phyloP scores from a whole-genome alignment of 2,329 filamentous ascomycete species.

The Metarhizium anisopliae region DNA sequence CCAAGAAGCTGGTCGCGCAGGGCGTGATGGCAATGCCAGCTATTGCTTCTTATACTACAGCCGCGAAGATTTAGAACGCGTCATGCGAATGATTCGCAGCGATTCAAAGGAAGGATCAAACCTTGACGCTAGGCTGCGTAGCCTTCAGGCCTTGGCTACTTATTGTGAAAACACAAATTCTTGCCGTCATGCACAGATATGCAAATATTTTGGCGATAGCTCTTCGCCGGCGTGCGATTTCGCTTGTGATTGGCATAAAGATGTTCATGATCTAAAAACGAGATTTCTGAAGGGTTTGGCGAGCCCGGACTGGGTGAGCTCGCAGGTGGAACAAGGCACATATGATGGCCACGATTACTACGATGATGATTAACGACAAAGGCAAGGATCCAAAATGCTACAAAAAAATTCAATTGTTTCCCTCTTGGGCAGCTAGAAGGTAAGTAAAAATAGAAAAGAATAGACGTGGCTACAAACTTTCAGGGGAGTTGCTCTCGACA shows the following conservation, averaged over 20 bases:
- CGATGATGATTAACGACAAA: constrained; percentile 32
- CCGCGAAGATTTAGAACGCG: constrained; percentile 73
- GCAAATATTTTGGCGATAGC: constrained; percentile 66
- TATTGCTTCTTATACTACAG: constrained; percentile 89
- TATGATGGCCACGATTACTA: constrained; percentile 48
- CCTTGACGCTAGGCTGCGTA: constrained; percentile 47
- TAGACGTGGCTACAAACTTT: no score
- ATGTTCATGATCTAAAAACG: constrained; percentile 46
- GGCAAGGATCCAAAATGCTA: no score
- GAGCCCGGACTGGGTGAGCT: constrained; percentile 54
- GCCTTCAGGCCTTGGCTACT: constrained; percentile 58
- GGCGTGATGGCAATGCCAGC: constrained; percentile 78
- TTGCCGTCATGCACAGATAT: constrained; percentile 71
- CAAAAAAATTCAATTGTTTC: no score
- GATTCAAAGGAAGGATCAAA: constrained; percentile 30
- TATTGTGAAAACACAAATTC: constrained; percentile 71
- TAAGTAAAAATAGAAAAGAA: no score
- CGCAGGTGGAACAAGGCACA: constrained; percentile 49
- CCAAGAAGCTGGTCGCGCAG: constrained; percentile 87
- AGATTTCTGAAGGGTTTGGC: constrained; percentile 48
- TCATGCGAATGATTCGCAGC: constrained; percentile 46
- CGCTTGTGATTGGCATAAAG: constrained; percentile 74
- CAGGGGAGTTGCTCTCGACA: no score
- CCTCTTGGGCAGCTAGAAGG: no score
- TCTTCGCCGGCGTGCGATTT: constrained; percentile 54